phyloP scores from a whole-genome alignment of 106 monocot genomes.

The Chionographis japonica region DNA sequence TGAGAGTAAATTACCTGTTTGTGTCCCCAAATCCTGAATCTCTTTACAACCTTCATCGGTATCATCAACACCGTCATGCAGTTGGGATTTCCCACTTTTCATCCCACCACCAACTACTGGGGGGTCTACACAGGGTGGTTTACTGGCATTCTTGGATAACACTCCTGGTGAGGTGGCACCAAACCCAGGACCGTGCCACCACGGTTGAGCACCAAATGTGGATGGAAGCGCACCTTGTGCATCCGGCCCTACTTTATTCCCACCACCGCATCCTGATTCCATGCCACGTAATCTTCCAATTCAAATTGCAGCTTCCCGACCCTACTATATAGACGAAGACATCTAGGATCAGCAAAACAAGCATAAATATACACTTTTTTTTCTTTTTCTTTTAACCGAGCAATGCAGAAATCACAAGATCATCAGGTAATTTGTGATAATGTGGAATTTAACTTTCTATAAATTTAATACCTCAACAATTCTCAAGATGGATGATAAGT shows the following conservation, averaged over 20 bases:
- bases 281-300: not conserved
- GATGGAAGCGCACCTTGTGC: not conserved
- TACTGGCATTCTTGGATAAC: not conserved
- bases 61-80: not conserved
- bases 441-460: too few species aligned
- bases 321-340: not conserved
- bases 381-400: too few species aligned
- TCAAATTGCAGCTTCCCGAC: not conserved
- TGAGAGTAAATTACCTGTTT: not conserved
- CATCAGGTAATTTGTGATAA: too few species aligned
- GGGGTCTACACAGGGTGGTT: not conserved
- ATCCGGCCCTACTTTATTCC: not conserved
- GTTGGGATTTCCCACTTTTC: not conserved
- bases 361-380: too few species aligned
- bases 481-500: too few species aligned
- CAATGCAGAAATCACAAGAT: too few species aligned
- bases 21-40: not conserved
- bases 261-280: slow-evolving; percentile 1
- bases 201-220: slow-evolving; percentile 6
- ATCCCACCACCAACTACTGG: not conserved
- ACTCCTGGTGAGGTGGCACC: not conserved
- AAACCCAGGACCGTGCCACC: slow-evolving; percentile 14
- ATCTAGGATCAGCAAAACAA: not conserved
- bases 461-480: too few species aligned
- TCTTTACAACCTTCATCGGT: not conserved